phyloP scores from a whole-genome alignment of 331 rosid species.

The Pyrus hybrid region DNA sequence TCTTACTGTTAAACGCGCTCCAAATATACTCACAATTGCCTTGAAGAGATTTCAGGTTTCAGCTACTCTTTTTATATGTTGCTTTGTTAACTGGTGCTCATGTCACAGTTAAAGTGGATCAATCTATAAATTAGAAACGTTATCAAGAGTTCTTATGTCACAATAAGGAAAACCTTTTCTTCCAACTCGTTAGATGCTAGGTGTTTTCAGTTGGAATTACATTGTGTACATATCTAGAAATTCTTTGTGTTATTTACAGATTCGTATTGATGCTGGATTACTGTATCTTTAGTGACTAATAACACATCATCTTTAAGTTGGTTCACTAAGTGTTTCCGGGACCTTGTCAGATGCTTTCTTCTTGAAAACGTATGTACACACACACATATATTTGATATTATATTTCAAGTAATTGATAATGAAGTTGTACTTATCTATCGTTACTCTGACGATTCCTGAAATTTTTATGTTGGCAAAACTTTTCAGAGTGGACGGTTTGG shows the following conservation, averaged over 20 bases:
- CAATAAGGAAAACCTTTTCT: background rate
- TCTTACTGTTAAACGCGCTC: constrained; percentile 73
- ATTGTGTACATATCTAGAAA: background rate
- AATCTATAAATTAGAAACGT: background rate
- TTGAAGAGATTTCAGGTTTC: constrained; percentile 97
- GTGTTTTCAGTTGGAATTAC: background rate
- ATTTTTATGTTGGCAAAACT: background rate
- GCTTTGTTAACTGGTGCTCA: background rate
- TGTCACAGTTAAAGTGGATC: background rate
- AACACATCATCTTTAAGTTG: background rate
- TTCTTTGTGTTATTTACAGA: background rate
- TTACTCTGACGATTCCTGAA: constrained; percentile 2
- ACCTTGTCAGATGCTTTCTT: background rate
- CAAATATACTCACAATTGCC: constrained; percentile 90
- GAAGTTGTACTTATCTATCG: too few relatives aligned
- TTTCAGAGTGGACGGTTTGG: constrained; percentile 97
- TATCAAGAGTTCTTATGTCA: background rate
- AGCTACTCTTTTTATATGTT: background rate
- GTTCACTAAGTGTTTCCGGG: background rate
- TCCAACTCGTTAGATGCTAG: background rate
- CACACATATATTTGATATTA: too few relatives aligned
- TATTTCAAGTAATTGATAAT: background rate
- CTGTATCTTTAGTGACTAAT: background rate
- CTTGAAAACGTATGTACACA: too few relatives aligned
- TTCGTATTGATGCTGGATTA: background rate